Evolutionary conservation across 2,329 filamentous ascomycete genomes (phyloP), one percentile per base, ranked within the genome.

Genomic region (Sporothrix sp.): DNA sequence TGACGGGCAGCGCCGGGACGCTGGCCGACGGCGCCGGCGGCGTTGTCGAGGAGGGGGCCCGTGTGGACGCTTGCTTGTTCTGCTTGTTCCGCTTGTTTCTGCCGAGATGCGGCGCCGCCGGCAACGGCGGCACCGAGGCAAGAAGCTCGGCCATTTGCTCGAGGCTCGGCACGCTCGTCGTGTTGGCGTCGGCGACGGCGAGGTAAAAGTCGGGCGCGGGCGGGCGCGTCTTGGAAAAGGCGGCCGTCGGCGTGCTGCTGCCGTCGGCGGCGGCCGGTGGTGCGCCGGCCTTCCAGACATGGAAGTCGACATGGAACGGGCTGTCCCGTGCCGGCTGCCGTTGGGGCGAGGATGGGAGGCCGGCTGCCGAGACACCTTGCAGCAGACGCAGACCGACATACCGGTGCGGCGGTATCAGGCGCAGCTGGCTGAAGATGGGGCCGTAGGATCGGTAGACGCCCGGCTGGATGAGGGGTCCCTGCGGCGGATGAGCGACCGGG

Each of bases 161-260:
- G 2, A 91, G 69, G 0, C 84, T 84, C 0, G 93, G 93, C 11
- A 95, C 71, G 2, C 68, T 70, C 0, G 84, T 84, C 18, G 81
- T 75, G 18, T 83, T 78, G 4, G 88, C 85, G 63, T 93, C 83
- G 49, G 91, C 74, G 14, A 97, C 85, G 14, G 85, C 85, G 54
- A 97, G 76, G 52, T 84, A 82, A 65, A 95, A 96, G 63, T 96
- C 87, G 0, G 91, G 89, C 0, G 76, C 63, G 0, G 84, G 84
- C 1, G 87, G 89, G 5, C 76, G 78, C n/a, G 81, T 79, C 66
- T 96, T 96, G 58, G 82, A 82, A 69, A 91, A 93, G 1, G 75
- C 71, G 9, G 58, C 74, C 11, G 32, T 44, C 11, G 64, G 64
- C 72, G 25, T 14, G 11, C 36, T 14, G 11, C 10, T 13, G 28